Evolutionary conservation across 805 yeast species (phyloP), one percentile per base, ranked within the genome.

Genomic region (Wickerhamiella allomyrinae): DNA sequence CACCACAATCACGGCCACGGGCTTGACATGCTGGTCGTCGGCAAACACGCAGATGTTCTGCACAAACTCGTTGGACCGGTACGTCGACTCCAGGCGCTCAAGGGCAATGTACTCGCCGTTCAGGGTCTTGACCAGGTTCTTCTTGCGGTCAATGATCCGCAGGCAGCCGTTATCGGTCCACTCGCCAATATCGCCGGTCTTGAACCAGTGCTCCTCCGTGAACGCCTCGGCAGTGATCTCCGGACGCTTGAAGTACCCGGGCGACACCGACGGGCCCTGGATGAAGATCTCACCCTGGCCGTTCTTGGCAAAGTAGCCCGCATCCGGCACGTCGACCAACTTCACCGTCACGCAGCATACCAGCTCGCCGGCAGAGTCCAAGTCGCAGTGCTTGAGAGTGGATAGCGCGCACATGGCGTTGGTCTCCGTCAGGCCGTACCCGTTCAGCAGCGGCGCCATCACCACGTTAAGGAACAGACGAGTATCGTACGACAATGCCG

Each of bases 51-150:
- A 87, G 49, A 89, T 68, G 67, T 91, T 89, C 41, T 68, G 63
- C 29, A 89, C 91, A 49, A 70, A 68, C 35, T 74, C 65, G 62
- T 80, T 80, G 23, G 95, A 79, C 65, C 96, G 76, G 69, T 91
- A 91, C 39, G 82, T 70, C 9, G 94, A 73, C 66, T 91, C 98
- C 51, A 91, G 68, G 65, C 87, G 87, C 66, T 91, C 98, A 56
- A 91, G 71, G 3, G 98, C 98, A 61, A 91, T 84, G 64, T 91
- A 91, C 68, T 91, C 98, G 65, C 98, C 98, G 60, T 91, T 89
- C 56, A 74, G 70, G 15, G 98, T 91, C 72, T 91, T 91, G 54
- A 91, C 94, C 63, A 91, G 71, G 62, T 91, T 91, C 77, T 91
- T 91, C 70, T 76, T 83, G 60, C 98, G 81, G 66, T 91, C 98